Evolutionary conservation across 768 basidiomycete genomes (phyloP), one percentile per base, ranked within the genome.

Genomic region (Mycena maculata): DNA sequence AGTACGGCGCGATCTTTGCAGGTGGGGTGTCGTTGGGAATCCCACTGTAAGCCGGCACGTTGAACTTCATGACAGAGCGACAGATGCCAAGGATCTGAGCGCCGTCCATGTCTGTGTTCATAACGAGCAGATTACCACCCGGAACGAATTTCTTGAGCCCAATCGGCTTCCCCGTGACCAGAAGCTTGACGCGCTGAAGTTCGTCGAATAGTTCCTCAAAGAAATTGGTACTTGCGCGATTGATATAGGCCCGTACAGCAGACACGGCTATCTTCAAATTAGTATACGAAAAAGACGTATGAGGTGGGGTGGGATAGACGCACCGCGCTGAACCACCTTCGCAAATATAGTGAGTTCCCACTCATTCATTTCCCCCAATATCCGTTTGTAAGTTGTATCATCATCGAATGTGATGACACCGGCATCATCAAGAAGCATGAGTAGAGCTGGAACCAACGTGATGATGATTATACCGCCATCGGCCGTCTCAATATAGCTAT

Each of bases 51-150:
- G 30, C 33, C 2, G 53, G 54, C 25, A 27, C 48, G 22, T 57
- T 65, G 2, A 38, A 33, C 22, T 66, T 65, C 53, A 70, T 41
- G 20, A 70, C 16, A 9, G 69, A 67, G 30, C 54, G 57, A 1
- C 50, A 49, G 2, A 49, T 56, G 4, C 56, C 67, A 22, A 65
- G 47, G 8, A 60, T 28, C 33, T 69, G 64, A 0, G 68, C 63
- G 16, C 59, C 53, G n/a, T 70, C 68, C 68, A 70, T 70, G 49
- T 70, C 68, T 0, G 60, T 41, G 20, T 57, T 65, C 47, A 65
- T 49, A 1, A 42, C 62, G 15, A 69, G 36, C 1, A 66, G 8
- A 47, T 70, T 70, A 36, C 69, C 69, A 6, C 48, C 60, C 2
- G 38, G 48, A 1, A 63, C 49, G 31, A 70, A 55, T 4, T 38